Conservation (phyloP, 129 eudicot species). For the Helichrysum umbraculigerum region DNA sequence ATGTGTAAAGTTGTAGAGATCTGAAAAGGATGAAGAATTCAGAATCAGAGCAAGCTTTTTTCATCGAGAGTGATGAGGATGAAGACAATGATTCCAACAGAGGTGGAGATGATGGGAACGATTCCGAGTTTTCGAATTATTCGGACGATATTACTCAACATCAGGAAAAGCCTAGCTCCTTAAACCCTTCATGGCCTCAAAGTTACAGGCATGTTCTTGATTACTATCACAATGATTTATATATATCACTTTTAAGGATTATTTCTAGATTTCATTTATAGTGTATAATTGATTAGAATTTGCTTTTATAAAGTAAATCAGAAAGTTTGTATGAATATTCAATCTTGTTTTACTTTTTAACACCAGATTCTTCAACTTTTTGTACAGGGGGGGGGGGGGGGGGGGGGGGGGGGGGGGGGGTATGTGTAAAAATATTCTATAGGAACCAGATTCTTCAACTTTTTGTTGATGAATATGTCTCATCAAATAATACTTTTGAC, state of each 20-base stretch:
- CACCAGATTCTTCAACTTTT: background rate
- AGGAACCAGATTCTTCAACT: background rate
- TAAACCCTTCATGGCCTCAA: slow-evolving; percentile 77
- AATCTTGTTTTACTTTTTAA: slow-evolving; percentile 4
- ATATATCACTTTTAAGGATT: background rate
- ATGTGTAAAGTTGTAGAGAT: slow-evolving; percentile 23
- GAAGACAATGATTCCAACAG: slow-evolving; percentile 45
- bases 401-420: too few relatives aligned
- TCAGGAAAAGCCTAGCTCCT: slow-evolving; percentile 57
- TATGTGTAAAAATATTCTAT: background rate
- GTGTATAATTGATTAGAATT: background rate
- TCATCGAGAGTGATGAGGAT: slow-evolving; percentile 80
- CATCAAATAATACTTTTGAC: background rate
- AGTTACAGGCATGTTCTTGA: slow-evolving; percentile 63
- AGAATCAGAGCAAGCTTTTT: slow-evolving; percentile 64
- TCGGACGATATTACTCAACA: slow-evolving; percentile 42
- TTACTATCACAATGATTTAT: background rate
- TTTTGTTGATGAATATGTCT: background rate
- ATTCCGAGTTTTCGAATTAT: slow-evolving; percentile 63
- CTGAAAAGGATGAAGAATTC: slow-evolving; percentile 62
- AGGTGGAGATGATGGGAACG: slow-evolving; percentile 56
- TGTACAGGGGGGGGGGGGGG: background rate
- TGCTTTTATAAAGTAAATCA: slow-evolving; percentile 1
- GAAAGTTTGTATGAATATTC: background rate
- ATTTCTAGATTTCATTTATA: background rate